phyloP scores from a whole-genome alignment of 148 eudicot species.

The Euryodendron excelsum region DNA sequence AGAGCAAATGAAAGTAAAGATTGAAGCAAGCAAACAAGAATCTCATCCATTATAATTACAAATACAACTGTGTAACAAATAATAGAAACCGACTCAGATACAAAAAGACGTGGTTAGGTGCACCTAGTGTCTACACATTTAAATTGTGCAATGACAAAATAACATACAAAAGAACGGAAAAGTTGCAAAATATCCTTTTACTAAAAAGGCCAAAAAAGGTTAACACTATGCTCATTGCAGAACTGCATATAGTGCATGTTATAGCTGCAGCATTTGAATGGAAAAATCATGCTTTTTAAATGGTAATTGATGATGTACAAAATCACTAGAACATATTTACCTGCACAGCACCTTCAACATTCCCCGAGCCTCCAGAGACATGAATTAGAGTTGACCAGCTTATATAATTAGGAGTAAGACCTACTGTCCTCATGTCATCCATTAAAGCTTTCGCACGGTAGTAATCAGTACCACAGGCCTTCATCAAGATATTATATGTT shows the following conservation, averaged over 20 bases:
- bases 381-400: slow-evolving; percentile 87
- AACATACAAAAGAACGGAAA: not conserved
- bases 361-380: slow-evolving; percentile 63
- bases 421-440: slow-evolving; percentile 69
- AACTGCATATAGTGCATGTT: not conserved
- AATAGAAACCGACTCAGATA: not conserved
- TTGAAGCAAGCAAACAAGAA: not conserved
- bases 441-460: slow-evolving; percentile 72
- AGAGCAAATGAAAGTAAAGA: not conserved
- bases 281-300: not conserved
- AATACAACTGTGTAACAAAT: not conserved
- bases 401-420: slow-evolving; percentile 81
- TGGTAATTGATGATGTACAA: not conserved
- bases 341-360: slow-evolving; percentile 68
- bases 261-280: not conserved
- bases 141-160: not conserved
- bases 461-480: slow-evolving; percentile 89
- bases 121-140: not conserved
- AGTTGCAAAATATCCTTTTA: not conserved
- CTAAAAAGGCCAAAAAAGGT: not conserved
- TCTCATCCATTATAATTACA: not conserved
- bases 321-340: slow-evolving; percentile 29
- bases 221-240: not conserved
- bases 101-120: not conserved
- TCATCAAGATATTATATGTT: slow-evolving; percentile 85